Evolutionary conservation across 768 basidiomycete genomes (phyloP).

Genomic region (Suillus weaverae): DNA sequence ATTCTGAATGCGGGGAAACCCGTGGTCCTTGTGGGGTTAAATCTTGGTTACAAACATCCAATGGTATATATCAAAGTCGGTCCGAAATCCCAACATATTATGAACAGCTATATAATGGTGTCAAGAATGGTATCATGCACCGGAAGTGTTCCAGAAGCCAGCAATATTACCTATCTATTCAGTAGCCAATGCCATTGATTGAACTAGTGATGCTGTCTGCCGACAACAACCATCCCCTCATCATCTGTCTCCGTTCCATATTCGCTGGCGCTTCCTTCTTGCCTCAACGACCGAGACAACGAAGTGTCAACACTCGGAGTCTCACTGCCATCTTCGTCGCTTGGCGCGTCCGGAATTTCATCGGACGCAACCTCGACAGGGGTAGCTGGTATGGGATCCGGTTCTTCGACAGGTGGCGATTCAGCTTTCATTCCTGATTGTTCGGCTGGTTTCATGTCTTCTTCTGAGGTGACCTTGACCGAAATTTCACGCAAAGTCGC

Average conservation of each 20-base stretch:
- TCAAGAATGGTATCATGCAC: constrained; percentile 9
- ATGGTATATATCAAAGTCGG: constrained; percentile 7
- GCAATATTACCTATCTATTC: not conserved
- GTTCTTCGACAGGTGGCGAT: constrained; percentile 13
- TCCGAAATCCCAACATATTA: constrained; percentile 13
- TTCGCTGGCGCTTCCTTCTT: constrained; percentile 62
- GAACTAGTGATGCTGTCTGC: constrained; percentile 45
- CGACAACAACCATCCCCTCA: constrained; percentile 80
- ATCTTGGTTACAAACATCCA: constrained; percentile 4
- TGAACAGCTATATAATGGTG: constrained; percentile 14
- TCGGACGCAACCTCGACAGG: constrained; percentile 36
- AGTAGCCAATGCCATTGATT: constrained; percentile 1
- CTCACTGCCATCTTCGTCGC: constrained; percentile 28
- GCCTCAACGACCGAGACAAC: constrained; percentile 35
- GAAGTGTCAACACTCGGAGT: constrained; percentile 24
- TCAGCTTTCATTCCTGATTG: constrained; percentile 24
- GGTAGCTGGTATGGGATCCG: not conserved
- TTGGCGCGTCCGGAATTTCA: constrained; percentile 18
- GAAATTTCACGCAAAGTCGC: constrained; percentile 77
- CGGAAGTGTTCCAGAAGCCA: not conserved
- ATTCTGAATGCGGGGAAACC: constrained; percentile 4
- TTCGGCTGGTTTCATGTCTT: constrained; percentile 16
- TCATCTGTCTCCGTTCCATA: constrained; percentile 78
- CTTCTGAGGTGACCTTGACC: constrained; percentile 38
- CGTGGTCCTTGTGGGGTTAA: constrained; percentile 13